phyloP scores from a whole-genome alignment of 495 filamentous ascomycete genomes.

The Acidomyces sp. region DNA sequence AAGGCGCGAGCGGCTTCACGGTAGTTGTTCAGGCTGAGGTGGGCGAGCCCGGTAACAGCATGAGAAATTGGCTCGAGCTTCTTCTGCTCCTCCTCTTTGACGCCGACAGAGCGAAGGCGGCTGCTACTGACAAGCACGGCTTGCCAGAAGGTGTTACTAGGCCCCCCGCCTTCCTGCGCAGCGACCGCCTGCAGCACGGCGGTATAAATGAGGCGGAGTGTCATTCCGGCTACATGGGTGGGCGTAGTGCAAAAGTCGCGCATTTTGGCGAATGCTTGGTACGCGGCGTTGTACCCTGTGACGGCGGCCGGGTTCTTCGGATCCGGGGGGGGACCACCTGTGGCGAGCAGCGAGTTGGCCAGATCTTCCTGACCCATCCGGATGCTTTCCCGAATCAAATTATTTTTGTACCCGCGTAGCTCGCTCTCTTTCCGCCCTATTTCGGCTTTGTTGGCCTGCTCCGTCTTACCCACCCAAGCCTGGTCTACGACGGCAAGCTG shows the following conservation, averaged over 20 bases:
- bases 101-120: conserved; percentile 16
- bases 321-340: conserved; percentile 21
- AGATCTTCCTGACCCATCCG: conserved; percentile 33
- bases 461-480: conserved; percentile 53
- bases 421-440: conserved; percentile 65
- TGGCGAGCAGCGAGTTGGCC: conserved; percentile 34
- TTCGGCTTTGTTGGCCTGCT: conserved; percentile 49
- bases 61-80: conserved; percentile 33
- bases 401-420: conserved; percentile 90
- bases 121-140: conserved; percentile 14
- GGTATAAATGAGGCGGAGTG: conserved; percentile 53
- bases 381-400: conserved; percentile 94
- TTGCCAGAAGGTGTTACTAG: conserved; percentile 48
- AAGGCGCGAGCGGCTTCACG: conserved; percentile 62
- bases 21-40: conserved; percentile 52
- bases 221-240: conserved; percentile 59
- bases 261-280: conserved; percentile 61
- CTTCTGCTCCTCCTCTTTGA: conserved; percentile 27
- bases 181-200: conserved; percentile 55
- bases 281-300: conserved; percentile 35
- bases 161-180: conserved; percentile 52
- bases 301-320: conserved; percentile 37
- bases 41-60: conserved; percentile 56
- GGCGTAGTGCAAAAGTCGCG: conserved; percentile 59
- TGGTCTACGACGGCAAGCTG: conserved; percentile 50